Evolutionary conservation across 78 protist species (phyloP).

Genomic region (Dictyostelium firmibasis): DNA sequence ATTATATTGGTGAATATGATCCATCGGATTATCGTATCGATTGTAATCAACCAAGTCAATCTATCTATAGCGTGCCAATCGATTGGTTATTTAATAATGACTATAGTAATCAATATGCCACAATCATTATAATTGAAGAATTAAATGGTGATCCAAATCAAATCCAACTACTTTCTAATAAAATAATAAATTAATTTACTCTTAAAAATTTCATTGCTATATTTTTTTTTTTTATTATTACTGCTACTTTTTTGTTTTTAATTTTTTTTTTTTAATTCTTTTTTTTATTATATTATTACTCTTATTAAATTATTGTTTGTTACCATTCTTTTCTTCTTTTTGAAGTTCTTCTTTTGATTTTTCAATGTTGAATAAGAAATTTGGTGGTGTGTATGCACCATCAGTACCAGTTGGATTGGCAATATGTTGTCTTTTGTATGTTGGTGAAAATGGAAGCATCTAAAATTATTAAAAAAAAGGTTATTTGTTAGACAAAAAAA

Average conservation of each 20-base stretch:
- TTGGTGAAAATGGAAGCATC: conserved; percentile 37
- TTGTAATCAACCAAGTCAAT: conserved; percentile 44
- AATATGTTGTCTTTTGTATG: conserved; percentile 61
- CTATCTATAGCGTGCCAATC: conserved; percentile 31
- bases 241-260: neutral
- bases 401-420: conserved; percentile 75
- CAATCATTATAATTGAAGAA: conserved; percentile 31
- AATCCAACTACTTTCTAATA: conserved; percentile 22
- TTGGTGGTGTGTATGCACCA: conserved; percentile 75
- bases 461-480: neutral
- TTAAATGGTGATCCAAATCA: conserved; percentile 8
- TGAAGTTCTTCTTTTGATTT: conserved; percentile 18
- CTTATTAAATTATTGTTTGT: neutral
- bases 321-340: conserved; percentile 26
- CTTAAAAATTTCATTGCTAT: neutral
- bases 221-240: neutral
- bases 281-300: neutral
- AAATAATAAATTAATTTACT: neutral
- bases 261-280: no score
- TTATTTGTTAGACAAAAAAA: neutral
- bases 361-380: conserved; percentile 62
- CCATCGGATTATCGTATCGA: neutral
- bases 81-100: conserved; percentile 28
- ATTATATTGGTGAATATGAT: conserved; percentile 31
- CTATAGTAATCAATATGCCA: neutral